Base-by-base conservation (phyloP, 352 stramenopile genomes). In the Albugo laibachii region DNA sequence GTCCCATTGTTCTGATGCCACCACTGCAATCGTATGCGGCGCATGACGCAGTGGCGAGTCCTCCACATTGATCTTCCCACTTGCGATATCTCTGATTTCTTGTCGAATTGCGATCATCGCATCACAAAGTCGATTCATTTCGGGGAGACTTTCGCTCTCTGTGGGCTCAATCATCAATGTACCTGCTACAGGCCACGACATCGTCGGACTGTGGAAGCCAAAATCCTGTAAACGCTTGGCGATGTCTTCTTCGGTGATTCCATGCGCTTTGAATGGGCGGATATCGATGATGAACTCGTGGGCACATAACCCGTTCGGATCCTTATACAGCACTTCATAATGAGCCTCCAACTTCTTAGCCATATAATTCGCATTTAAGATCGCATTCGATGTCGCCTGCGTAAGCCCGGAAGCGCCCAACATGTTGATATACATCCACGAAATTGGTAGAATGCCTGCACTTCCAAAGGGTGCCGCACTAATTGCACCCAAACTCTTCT, bases 381-480 rank as follows among this genome's bases (percentile, higher is more conserved):
- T 99, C 21, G 95, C 95, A 48, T 89, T 72, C 38, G 70, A 73
- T 39, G 89, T 97, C 8, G 92, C 83, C 49, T 88, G 75, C 59
- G 95, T 96, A 6, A 99, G 61, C 14, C 94, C 94, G 19, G 87
- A 65, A 54, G 95, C 81, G 48, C 95, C 95, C 34, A 98, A 74
- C 93, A 99, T 98, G 67, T 97, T 96, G 56, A 99, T 98, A 71
- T 99, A 99, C 93, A 98, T 98, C 92, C 93, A 99, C 8, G 93
- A 96, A 62, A 99, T 99, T 19, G 94, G 94, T 21, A 99, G 71
- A 55, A 99, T 98, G 42, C 92, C 83, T 8, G 95, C 93, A 46
- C 85, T 97, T 19, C 95, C 95, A 57, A 97, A 99, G 13, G 94
- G 95, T 24, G 94, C 95, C 24, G 84, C 94, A 13, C 91, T 93